Base-by-base conservation (phyloP, 306 rosid genomes). In the Rosa rugosa region DNA sequence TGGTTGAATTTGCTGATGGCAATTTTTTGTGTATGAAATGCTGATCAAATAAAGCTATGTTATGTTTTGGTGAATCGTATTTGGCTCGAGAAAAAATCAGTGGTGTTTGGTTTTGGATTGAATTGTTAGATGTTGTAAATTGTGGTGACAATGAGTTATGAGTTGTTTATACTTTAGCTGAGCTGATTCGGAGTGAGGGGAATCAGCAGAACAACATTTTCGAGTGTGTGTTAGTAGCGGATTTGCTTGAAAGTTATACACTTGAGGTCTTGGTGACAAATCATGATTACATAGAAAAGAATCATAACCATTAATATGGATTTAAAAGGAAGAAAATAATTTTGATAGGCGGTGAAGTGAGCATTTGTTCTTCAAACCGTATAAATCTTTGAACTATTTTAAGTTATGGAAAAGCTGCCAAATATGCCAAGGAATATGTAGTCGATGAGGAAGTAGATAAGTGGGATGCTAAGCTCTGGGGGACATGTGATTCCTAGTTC, bases 401-500 rank as follows among this genome's bases (percentile, higher is more conserved):
- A 49, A 46, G 25, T 65, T 47, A n/a, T 71, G 4, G 11, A 14
- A 8, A 50, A 51, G 42, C 34, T 44, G 36, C 41, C 46, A 45
- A 20, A 59, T 31, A 20, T 44, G 34, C 68, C 44, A 57, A 45
- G 36, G 22, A 41, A 69, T 8, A 2, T 57, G 51, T 77, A 69
- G 42, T 41, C 8, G 13, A 54, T 56, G 73, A n/a, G 62, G 9
- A 44, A 31, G 62, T 44, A 20, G 51, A 56, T 74, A 46, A 56
- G 20, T 14, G 69, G 69, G 44, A 54, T 81, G 8, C 71, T 50
- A 22, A 18, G 77, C 38, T 16, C 31, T 40, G 25, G 11, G 20
- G n/a, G 18, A 10, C 56, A 34, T 9, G 53, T 65, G 36, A 50
- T 83, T 47, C 5, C 62, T 17, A 46, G 44, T 76, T 84, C 71